Base-by-base conservation (phyloP, 192 early-diverging fungal species). In the Geosiphon pyriformis region DNA sequence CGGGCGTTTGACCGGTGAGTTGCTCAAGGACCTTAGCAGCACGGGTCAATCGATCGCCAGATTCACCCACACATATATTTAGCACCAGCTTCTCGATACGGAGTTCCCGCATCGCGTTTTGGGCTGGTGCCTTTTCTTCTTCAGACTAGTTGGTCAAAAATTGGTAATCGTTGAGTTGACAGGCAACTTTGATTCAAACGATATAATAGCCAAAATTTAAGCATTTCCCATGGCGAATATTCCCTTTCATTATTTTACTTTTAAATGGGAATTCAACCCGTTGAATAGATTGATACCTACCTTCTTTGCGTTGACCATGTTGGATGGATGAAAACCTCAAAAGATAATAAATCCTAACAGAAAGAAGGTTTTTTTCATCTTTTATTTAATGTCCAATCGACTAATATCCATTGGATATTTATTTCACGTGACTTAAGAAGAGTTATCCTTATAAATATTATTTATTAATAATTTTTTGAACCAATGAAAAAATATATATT, bases 11-110 rank as follows among this genome's bases (percentile, higher is more conserved):
- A 69, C 95, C 97, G 70, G 95, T 97, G 73, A 99, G 87, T 88
- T 99, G 94, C 84, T 99, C 97, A 54, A 99, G 87, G 76, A 99
- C 97, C 91, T 99, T 99, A 81, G 93, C 92, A 73, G 97, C 97
- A 89, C 97, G 92, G 68, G 97, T 99, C 65, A 99, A 87, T 83
- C 94, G 89, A 88, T 99, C 97, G 71, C 95, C 95, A 76, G 94
- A 95, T 83, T 98, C 95, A 65, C 97, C 97, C 48, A 99, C 97
- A 77, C 92, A 97, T 79, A 99, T 98, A 91, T 98, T 98, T 80
- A 99, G 90, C 80, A 96, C 95, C 81, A 99, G 93, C 90, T 99
- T 99, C 87, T 99, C 97, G 78, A 98, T 92, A 73, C 86, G 85
- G 68, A 99, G 91, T 79, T 90, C 94, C 74, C 91, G 87, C 96